Conservation (phyloP, 2,329 filamentous ascomycete genomes). For the Cordyceps cateniannulata region DNA sequence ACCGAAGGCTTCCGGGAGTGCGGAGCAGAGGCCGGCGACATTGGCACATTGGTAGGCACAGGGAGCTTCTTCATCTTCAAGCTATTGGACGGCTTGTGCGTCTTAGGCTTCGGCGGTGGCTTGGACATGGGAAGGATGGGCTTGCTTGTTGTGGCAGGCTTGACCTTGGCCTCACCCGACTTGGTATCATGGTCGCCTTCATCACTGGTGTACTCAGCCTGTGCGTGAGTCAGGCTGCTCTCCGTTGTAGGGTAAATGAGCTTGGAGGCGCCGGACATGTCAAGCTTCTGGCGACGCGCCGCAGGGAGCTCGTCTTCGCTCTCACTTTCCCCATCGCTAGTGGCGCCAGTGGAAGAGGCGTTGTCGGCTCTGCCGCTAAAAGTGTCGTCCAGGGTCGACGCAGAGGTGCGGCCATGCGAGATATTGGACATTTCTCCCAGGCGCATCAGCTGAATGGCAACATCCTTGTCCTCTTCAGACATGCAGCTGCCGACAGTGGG, state of each 20-base stretch:
- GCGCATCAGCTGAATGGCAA: slow-evolving; percentile 93
- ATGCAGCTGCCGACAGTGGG: slow-evolving; percentile 97
- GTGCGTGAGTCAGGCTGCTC: slow-evolving; percentile 43
- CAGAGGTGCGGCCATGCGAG: slow-evolving; percentile 86
- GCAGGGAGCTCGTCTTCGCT: slow-evolving; percentile 56
- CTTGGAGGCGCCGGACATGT: slow-evolving; percentile 34
- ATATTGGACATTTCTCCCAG: slow-evolving; percentile 91
- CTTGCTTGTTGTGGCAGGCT: slow-evolving; percentile 37
- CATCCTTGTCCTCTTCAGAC: slow-evolving; percentile 89
- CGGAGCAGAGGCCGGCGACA: slow-evolving; percentile 61
- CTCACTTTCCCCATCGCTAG: slow-evolving; percentile 68
- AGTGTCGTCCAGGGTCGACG: slow-evolving; percentile 87
- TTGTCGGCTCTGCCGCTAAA: slow-evolving; percentile 85
- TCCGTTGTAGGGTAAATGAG: slow-evolving; percentile 46
- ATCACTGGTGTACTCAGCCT: slow-evolving; percentile 30
- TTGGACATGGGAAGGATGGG: slow-evolving; percentile 22
- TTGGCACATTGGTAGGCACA: slow-evolving; percentile 37
- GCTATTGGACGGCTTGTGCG: slow-evolving; percentile 29
- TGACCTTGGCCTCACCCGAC: slow-evolving; percentile 35
- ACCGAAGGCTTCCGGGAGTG: slow-evolving; percentile 71
- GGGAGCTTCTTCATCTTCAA: slow-evolving; percentile 48
- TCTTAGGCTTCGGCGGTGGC: slow-evolving; percentile 36
- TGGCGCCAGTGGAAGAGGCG: slow-evolving; percentile 78
- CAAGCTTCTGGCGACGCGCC: slow-evolving; percentile 52
- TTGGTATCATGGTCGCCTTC: slow-evolving; percentile 27